A percentile compares a stretch with the other conserved stretches of the same genome.
These are phyloP conservation scores for Lasiosphaeriaceae sp. DNA, from an alignment of 495 filamentous ascomycete genomes.

Conservation along the genomic window DNA sequence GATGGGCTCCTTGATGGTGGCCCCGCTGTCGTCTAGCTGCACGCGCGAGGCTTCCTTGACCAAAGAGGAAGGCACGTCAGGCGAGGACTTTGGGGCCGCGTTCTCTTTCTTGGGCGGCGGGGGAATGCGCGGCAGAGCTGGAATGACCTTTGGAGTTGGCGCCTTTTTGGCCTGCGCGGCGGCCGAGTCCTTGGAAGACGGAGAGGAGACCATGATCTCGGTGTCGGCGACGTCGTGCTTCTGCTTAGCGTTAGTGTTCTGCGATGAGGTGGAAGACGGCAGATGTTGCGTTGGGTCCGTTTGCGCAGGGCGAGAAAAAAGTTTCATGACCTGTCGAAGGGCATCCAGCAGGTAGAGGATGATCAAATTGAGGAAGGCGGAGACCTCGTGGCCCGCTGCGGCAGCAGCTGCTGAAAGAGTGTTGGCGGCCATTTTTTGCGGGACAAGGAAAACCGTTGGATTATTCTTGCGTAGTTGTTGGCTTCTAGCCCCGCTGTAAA, in stretches of 20 bases:
- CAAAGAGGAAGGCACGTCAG: neutral
- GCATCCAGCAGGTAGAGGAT: constrained; percentile 19
- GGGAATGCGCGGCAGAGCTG: constrained; percentile 17
- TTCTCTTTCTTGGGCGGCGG: constrained; percentile 14
- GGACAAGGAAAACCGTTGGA: neutral
- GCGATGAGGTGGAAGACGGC: neutral
- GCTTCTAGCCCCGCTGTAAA: neutral
- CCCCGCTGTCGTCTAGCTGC: neutral
- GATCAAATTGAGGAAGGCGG: constrained; percentile 23
- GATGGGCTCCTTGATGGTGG: no score
- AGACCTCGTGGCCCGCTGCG: constrained; percentile 22
- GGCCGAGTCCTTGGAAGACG: constrained; percentile 6
- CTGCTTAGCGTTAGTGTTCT: neutral
- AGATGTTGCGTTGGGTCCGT: constrained; percentile 7
- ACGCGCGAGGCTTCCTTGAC: neutral
- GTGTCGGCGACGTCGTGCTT: neutral
- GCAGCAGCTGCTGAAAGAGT: constrained; percentile 19
- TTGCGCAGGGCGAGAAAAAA: constrained; percentile 7
- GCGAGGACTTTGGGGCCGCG: neutral
- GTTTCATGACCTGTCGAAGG: constrained; percentile 14
- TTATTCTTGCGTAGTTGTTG: neutral
- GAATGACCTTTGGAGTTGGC: constrained; percentile 15
- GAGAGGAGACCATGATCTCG: constrained; percentile 13
- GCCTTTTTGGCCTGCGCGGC: constrained; percentile 1
- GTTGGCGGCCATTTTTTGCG: constrained; percentile 18